Base-by-base conservation (phyloP, 441 rosid species). In the Erodium trifolium region DNA sequence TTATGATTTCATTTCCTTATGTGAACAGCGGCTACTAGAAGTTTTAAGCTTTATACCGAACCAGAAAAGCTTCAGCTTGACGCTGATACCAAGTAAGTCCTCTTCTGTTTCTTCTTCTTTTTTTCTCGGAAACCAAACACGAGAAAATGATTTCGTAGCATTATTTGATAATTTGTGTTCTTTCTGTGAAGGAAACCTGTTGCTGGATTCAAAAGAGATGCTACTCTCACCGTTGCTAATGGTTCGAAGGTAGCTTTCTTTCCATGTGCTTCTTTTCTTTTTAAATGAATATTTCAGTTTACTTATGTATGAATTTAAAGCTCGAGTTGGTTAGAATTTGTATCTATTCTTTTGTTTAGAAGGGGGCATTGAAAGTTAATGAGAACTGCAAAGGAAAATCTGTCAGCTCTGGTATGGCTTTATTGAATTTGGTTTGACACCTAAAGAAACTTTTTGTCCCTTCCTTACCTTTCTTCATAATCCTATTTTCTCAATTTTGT, bases 1-100 rank as follows among this genome's bases (percentile, higher is more conserved):
- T 68, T 3, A 0, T 37, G 41, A 67, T 59, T 68, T 59, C 18
- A 68, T 64, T n/a, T 66, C 11, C 31, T 16, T 55, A 9, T 10
- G 72, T 69, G 51, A 70, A 43, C 78, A 87, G 91, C 4, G 57
- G 73, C 73, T 39, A 71, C 65, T 64, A 72, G 78, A 51, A 79
- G 71, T 78, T 80, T 92, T 43, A 85, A 78, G 75, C 69, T 92
- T 62, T 87, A 69, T 57, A 57, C 82, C 0, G 90, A 84, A 66
- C 74, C 74, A 63, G 87, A 74, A 16, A 80, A 75, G 70, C 67
- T 49, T 37, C 82, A 84, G 71, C 55, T 53, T 53, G 88, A 77
- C 66, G 63, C 76, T 4, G 67, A 51, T 66, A 14, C 73, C 68
- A 6, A 35, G 85, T 88, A 78, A 88, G 83, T 81, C 72, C 1